A percentile compares a stretch with the other conserved stretches of the same genome.
Evolutionary conservation across 805 yeast genomes (phyloP).

Genomic region (Lachancea quebecensis): DNA sequence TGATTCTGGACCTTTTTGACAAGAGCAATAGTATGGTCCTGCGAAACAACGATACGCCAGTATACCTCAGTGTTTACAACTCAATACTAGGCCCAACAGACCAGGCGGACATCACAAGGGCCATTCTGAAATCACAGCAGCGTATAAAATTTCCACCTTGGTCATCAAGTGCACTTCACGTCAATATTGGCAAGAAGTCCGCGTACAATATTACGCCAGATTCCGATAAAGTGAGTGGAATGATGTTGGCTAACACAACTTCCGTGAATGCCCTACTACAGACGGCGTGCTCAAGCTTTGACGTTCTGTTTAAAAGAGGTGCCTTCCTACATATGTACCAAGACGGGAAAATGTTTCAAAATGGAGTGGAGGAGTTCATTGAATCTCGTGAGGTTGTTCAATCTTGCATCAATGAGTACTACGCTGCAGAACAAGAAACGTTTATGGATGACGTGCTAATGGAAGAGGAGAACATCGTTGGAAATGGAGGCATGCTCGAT

Average conservation of each 20-base stretch:
- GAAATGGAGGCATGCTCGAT: conserved; percentile 20
- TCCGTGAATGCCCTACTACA: conserved; percentile 61
- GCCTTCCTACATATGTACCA: conserved; percentile 80
- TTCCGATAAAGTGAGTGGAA: conserved; percentile 57
- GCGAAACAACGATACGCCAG: conserved; percentile 36
- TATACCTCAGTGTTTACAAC: conserved; percentile 65
- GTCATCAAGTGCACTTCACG: conserved; percentile 72
- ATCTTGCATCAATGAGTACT: conserved; percentile 70
- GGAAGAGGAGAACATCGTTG: conserved; percentile 34
- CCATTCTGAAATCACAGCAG: conserved; percentile 54
- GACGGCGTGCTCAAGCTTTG: conserved; percentile 69
- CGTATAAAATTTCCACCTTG: conserved; percentile 77
- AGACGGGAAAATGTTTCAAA: conserved; percentile 35
- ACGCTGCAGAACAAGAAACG: conserved; percentile 54
- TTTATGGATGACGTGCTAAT: conserved; percentile 34
- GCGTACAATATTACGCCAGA: conserved; percentile 38
- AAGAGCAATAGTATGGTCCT: conserved; percentile 70
- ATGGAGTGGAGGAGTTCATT: conserved; percentile 59
- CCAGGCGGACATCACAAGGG: conserved; percentile 66
- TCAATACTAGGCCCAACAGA: conserved; percentile 57
- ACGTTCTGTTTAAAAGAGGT: conserved; percentile 64
- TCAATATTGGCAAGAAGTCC: conserved; percentile 70
- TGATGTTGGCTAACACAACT: conserved; percentile 79
- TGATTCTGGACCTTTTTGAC: conserved; percentile 72
- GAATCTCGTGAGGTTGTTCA: conserved; percentile 70